Conservation (phyloP, 2,329 filamentous ascomycete species). For the Cladosporium austrohemisphaericum region DNA sequence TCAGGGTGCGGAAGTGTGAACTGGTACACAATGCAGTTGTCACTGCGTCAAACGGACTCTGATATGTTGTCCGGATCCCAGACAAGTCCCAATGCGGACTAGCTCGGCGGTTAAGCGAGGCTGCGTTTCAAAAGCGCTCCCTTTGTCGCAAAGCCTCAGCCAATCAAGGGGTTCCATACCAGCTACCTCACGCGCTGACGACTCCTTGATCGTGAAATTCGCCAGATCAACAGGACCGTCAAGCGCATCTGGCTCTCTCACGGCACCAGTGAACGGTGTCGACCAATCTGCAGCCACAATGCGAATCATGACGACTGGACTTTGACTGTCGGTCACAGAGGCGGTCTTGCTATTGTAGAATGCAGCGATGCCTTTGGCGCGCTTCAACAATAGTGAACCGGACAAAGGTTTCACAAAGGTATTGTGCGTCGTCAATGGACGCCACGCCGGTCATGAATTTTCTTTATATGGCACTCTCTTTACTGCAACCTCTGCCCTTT, state of each 20-base stretch:
- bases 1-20: too few species aligned
- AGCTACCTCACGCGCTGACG: neutral
- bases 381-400: constrained; percentile 2
- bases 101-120: neutral
- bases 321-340: too few species aligned
- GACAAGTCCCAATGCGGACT: neutral
- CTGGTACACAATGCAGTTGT: too few species aligned
- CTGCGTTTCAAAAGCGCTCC: neutral
- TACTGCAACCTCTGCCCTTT: neutral
- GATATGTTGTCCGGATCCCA: neutral
- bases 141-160: neutral
- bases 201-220: too few species aligned
- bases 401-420: constrained; percentile 1
- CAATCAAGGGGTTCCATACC: neutral
- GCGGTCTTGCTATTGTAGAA: neutral
- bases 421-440: constrained; percentile 6
- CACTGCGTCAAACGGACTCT: neutral
- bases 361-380: constrained; percentile 1
- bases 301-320: neutral
- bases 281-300: neutral
- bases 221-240: too few species aligned
- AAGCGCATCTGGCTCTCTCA: too few species aligned
- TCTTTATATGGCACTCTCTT: neutral
- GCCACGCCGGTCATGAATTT: neutral
- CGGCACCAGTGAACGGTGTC: neutral